Evolutionary conservation across 352 stramenopile species (phyloP), one percentile per base, ranked within the genome.

Genomic region (Phytophthora idaei): DNA sequence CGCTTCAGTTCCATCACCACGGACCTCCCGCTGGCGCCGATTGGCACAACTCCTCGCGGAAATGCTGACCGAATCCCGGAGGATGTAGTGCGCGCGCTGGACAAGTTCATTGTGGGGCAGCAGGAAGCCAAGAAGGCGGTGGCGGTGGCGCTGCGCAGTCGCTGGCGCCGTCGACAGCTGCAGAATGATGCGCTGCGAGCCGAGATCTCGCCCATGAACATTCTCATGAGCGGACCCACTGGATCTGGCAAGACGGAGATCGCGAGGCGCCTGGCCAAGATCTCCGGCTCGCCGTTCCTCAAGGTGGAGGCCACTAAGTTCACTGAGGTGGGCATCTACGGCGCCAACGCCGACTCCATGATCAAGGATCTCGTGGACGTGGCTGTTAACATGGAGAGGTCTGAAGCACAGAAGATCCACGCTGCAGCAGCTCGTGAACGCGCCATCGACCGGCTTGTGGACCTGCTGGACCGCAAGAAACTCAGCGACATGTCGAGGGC

Each of bases 291-390:
- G 54, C 97, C 97, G n/a, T 99, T 99, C 80, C 89, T 98, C 63
- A 99, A 99, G 73, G 85, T 94, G 42, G 97, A 99, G 74, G 97
- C 97, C 14, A 99, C 97, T 49, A 99, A 99, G 81, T 99, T 98
- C 76, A 99, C 97, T 4, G 98, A 99, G 74, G 97, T 99, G 25
- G 98, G 98, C 28, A 99, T 99, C 75, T 98, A 99, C 76, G 97
- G 98, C 52, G 78, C 97, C 45, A 98, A 99, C 81, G 97, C 99
- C 2, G 97, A 99, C 80, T 93, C 97, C 49, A 99, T 99, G 82
- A 98, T 99, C 74, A 96, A 97, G 57, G 84, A 99, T 71, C 92
- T 99, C 32, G 95, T 99, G 56, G 97, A 99, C 69, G 87, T 98
- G 9, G 89, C 90, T 11, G 97, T 99, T 50, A 90, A 92, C 62